Evolutionary conservation across 2,329 filamentous ascomycete genomes (phyloP).

Genomic region (Calonectria hawksworthii): DNA sequence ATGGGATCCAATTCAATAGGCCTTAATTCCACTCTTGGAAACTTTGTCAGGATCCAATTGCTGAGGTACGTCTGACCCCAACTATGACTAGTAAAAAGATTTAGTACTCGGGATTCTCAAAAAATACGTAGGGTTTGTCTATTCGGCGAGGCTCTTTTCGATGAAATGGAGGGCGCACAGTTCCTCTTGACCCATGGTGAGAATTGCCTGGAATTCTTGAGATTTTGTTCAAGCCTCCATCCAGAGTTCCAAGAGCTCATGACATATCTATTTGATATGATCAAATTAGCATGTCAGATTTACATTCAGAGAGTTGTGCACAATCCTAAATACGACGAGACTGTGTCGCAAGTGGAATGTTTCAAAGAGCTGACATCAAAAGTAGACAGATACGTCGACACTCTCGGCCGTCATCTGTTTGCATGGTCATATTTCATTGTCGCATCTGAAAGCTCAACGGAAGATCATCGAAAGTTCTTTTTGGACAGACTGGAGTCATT

Average conservation of each 20-base stretch:
- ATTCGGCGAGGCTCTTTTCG: conserved; percentile 24
- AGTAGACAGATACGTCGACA: conserved; percentile 10
- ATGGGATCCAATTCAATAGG: neutral
- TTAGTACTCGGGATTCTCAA: neutral
- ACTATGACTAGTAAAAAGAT: neutral
- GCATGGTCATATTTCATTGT: conserved; percentile 29
- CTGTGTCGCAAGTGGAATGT: conserved; percentile 1
- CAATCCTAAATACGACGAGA: conserved; percentile 11
- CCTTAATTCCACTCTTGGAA: neutral
- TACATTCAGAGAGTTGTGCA: conserved; percentile 17
- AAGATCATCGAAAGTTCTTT: conserved; percentile 10
- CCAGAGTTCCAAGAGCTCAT: conserved; percentile 24
- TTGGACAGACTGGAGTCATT: neutral
- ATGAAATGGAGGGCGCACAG: conserved; percentile 14
- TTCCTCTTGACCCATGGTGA: conserved; percentile 22
- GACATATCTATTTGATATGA: conserved; percentile 24
- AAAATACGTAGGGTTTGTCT: conserved; percentile 6
- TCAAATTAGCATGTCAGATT: conserved; percentile 21
- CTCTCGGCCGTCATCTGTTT: conserved; percentile 20
- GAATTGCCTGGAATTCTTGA: conserved; percentile 21
- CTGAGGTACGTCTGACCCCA: neutral
- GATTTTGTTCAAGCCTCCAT: conserved; percentile 19
- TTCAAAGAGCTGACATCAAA: conserved; percentile 18
- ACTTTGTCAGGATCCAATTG: conserved; percentile 24
- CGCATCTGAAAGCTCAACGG: conserved; percentile 19